phyloP scores from a whole-genome alignment of 2,329 filamentous ascomycete species.

The Cladophialophora carrionii region DNA sequence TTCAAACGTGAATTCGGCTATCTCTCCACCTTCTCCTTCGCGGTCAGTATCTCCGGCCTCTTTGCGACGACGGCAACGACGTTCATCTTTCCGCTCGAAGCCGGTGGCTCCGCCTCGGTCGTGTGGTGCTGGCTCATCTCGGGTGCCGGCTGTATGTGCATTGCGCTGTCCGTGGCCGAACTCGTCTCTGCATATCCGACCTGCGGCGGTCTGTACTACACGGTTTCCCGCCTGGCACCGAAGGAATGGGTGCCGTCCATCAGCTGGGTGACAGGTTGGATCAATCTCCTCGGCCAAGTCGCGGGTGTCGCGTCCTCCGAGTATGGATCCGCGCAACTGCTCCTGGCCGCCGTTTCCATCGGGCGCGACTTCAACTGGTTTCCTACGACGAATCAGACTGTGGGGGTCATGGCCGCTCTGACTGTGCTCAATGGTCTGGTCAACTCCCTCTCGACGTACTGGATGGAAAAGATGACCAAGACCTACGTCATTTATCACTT shows the following conservation, averaged over 20 bases:
- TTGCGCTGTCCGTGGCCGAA: conserved; percentile 59
- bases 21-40: conserved; percentile 63
- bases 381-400: conserved; percentile 53
- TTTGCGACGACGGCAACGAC: conserved; percentile 62
- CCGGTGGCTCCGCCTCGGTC: conserved; percentile 58
- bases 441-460: conserved; percentile 60
- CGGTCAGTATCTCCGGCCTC: conserved; percentile 60
- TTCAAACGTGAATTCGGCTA: conserved; percentile 63
- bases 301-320: conserved; percentile 60
- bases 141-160: conserved; percentile 61
- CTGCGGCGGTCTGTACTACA: conserved; percentile 60
- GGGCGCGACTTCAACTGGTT: conserved; percentile 53
- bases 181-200: conserved; percentile 63
- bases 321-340: conserved; percentile 61
- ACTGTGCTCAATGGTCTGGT: conserved; percentile 57
- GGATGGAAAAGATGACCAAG: conserved; percentile 63
- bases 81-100: conserved; percentile 57
- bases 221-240: conserved; percentile 60
- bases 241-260: conserved; percentile 51
- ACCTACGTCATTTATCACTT: conserved; percentile 63
- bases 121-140: conserved; percentile 65
- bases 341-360: conserved; percentile 60
- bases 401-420: conserved; percentile 61
- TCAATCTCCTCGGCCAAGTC: conserved; percentile 55
- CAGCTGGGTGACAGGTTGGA: conserved; percentile 55